Evolutionary conservation across 257 asterid genomes (phyloP).

Genomic region (Solanum sitiens): DNA sequence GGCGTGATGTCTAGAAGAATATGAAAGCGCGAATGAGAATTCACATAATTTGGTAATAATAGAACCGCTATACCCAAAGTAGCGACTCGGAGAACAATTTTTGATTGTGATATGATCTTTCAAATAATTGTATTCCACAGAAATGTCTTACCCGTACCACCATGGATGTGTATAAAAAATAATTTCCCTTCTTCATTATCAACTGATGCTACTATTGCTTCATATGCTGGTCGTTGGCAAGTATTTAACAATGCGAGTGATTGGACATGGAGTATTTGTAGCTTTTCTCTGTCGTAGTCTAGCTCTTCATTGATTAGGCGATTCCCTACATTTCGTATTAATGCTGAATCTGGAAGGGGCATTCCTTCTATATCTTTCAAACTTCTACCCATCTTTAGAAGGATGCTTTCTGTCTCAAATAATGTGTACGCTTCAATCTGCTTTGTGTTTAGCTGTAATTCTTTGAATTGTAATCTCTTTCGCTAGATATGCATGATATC

Average conservation of each 20-base stretch:
- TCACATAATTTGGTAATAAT: too few relatives aligned
- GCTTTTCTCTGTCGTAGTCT: neutral
- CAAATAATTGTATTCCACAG: too few relatives aligned
- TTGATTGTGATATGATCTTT: too few relatives aligned
- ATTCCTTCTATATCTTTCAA: neutral
- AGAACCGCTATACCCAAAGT: too few relatives aligned
- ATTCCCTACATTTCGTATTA: neutral
- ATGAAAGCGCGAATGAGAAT: too few relatives aligned
- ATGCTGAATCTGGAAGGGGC: neutral
- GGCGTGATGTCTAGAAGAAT: too few relatives aligned
- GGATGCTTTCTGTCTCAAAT: neutral
- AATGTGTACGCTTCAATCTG: neutral
- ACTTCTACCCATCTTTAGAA: neutral
- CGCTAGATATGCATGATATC: neutral
- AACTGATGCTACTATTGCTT: too few relatives aligned
- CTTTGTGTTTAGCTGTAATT: neutral
- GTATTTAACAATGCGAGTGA: neutral
- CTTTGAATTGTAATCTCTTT: neutral
- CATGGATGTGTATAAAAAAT: too few relatives aligned
- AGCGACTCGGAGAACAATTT: too few relatives aligned
- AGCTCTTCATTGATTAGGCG: neutral
- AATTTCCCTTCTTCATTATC: too few relatives aligned
- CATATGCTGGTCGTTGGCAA: too few relatives aligned
- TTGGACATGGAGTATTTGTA: neutral
- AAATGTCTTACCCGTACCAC: too few relatives aligned